Base-by-base conservation (phyloP, 1,284 basidiomycete species). In the Tetrapyrgos nigripes region DNA sequence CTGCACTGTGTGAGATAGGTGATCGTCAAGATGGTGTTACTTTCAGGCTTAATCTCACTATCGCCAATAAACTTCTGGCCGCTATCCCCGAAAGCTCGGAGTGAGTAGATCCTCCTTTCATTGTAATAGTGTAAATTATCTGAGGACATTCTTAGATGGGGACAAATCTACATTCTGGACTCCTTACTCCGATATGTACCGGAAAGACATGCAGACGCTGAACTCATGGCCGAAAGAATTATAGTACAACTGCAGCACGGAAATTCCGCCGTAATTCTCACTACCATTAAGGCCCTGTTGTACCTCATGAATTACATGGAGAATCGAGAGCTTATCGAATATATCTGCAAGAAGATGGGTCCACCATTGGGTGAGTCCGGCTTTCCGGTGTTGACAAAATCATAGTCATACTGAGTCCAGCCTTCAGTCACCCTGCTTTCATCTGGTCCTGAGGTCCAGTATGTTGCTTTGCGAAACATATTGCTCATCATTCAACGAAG, bases 251-350 rank as follows among this genome's bases (percentile, higher is more conserved):
- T 99, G 19, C 92, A 95, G 67, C 94, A 97, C 71, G 91, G 93
- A 11, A 97, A 97, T 70, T 95, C 94, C n/a, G 94, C 96, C 2
- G 94, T 97, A 26, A 93, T 97, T 9, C 81, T 97, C 46, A 96
- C 95, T 5, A 91, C 95, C 4, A 94, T 98, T 83, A 99, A 99
- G 78, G 90, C 94, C 48, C 84, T 98, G 28, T 80, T 99, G 19
- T 99, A 98, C 73, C 82, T 99, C 62, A 98, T 99, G 96, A 99
- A 99, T 75, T 99, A 99, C 76, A 98, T 99, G 90, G 92, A 95
- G 62, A 92, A 93, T 71, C 85, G 92, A 58, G 85, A 83, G 51
- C 79, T 95, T 46, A 92, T 97, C 56, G 91, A 97, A 59, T 84
- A 90, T 64, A 90, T 98, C 60, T 98, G 97, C 78, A 90, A 93